Evolutionary conservation across 805 yeast species (phyloP).

Genomic region (Ogataea siamensis): DNA sequence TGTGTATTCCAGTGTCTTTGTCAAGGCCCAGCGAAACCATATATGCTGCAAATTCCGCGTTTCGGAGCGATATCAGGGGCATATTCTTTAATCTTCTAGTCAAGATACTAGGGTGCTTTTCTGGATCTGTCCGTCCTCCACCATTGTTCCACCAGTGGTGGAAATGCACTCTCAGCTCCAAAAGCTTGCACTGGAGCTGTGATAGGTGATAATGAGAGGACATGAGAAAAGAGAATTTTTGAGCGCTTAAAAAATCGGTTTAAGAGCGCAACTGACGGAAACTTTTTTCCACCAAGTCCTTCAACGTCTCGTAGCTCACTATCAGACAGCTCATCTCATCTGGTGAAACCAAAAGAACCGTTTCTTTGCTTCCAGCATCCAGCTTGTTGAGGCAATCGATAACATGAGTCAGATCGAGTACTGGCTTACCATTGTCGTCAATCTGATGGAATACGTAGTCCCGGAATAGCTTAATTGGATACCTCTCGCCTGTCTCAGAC

Average conservation of each 20-base stretch:
- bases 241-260: constrained; percentile 6
- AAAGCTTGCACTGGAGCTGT: constrained; percentile 20
- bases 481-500: constrained; percentile 75
- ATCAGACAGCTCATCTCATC: constrained; percentile 86
- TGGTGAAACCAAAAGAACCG: constrained; percentile 70
- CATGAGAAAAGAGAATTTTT: constrained; percentile 7
- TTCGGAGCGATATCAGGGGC: constrained; percentile 29
- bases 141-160: constrained; percentile 30
- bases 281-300: constrained; percentile 64
- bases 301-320: constrained; percentile 79
- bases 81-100: constrained; percentile 27
- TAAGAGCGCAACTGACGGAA: constrained; percentile 47
- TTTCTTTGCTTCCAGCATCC: constrained; percentile 90
- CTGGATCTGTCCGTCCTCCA: constrained; percentile 22
- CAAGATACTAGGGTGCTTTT: constrained; percentile 23
- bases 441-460: constrained; percentile 85
- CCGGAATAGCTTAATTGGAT: constrained; percentile 69
- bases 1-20: constrained; percentile 6
- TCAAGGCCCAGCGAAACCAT: constrained; percentile 15
- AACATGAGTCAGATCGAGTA: constrained; percentile 79
- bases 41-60: constrained; percentile 22
- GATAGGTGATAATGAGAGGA: constrained; percentile 26
- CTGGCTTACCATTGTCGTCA: constrained; percentile 74
- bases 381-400: constrained; percentile 77
- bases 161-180: constrained; percentile 24